Evolutionary conservation across 257 asterid species (phyloP), one percentile per base, ranked within the genome.

Genomic region (Asclepias syriaca): DNA sequence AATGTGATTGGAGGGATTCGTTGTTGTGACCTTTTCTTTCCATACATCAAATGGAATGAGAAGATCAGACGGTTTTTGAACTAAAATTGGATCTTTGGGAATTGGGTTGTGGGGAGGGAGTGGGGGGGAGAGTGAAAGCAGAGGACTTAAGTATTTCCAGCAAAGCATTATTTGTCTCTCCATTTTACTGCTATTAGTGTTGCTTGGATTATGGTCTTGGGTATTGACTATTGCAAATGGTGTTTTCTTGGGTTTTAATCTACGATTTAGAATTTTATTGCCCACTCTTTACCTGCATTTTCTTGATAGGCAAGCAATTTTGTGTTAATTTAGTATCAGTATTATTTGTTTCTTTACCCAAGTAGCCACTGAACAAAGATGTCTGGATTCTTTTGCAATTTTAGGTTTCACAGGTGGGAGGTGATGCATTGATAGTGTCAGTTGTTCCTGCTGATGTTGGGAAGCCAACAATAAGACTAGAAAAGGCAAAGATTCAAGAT

Each of bases 401-500:
- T 39, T 73, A 92, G 97, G 78, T 88, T 66, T 77, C 96, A 74
- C 81, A 79, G 65, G 78, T 80, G 63, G 92, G 84, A 69, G 89
- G 84, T 32, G 91, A 88, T 83, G 87, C 91, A 78, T 86, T 90
- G 85, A 80, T 83, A 84, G 70, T 95, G 65, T 95, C 96, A 56
- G 81, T 95, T 55, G 88, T 92, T 75, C 98, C 98, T 65, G 87
- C 95, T 46, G 96, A 95, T 80, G 82, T 81, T 78, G 97, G 97
- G 57, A 95, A 89, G 80, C 88, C 97, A 16, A 84, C 92, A 0
- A 83, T 78, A 3, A 92, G 83, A 87, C 82, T 91, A 7, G 97
- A 89, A 68, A 92, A 85, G 87, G 96, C 91, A 3, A 55, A 53
- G 4, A 77, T 90, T 82, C 84, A 87, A 60, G 97, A 90, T 56